phyloP scores from a whole-genome alignment of 2,329 filamentous ascomycete genomes.

The Neofusicoccum laricinum region DNA sequence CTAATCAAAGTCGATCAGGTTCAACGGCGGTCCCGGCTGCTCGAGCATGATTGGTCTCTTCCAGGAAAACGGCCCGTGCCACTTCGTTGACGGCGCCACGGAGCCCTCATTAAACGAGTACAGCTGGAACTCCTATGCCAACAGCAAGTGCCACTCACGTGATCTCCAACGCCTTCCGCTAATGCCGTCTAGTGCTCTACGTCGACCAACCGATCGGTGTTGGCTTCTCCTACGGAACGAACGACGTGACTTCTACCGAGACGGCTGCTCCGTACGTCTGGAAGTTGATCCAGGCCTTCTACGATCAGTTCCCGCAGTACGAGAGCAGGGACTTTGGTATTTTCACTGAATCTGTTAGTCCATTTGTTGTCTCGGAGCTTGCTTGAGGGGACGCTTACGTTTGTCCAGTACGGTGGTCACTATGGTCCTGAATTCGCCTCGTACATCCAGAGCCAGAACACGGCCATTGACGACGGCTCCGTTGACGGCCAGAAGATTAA shows the following conservation, averaged over 20 bases:
- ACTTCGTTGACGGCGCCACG: conserved; percentile 37
- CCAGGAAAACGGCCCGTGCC: conserved; percentile 43
- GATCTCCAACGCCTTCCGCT: background rate
- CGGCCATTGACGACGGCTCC: background rate
- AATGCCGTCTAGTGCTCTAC: conserved; percentile 32
- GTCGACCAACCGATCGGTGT: conserved; percentile 39
- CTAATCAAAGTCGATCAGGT: conserved; percentile 34
- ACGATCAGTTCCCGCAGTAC: conserved; percentile 17
- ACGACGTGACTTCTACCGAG: conserved; percentile 41
- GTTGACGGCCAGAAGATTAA: conserved; percentile 18
- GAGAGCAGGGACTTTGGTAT: conserved; percentile 30
- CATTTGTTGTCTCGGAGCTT: background rate
- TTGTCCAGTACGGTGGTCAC: conserved; percentile 9
- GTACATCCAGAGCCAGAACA: conserved; percentile 18
- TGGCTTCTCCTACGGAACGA: conserved; percentile 43
- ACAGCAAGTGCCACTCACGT: conserved; percentile 24
- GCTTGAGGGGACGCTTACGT: background rate
- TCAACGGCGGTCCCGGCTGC: conserved; percentile 15
- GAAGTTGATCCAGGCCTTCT: conserved; percentile 53
- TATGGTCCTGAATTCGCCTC: conserved; percentile 15
- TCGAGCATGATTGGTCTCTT: conserved; percentile 14
- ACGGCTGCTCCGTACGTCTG: conserved; percentile 53
- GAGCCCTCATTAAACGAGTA: conserved; percentile 45
- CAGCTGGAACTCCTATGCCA: conserved; percentile 44
- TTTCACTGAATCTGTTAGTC: conserved; percentile 11